phyloP scores from a whole-genome alignment of 768 basidiomycete genomes.

The Xerocomus brunneocitrinus region DNA sequence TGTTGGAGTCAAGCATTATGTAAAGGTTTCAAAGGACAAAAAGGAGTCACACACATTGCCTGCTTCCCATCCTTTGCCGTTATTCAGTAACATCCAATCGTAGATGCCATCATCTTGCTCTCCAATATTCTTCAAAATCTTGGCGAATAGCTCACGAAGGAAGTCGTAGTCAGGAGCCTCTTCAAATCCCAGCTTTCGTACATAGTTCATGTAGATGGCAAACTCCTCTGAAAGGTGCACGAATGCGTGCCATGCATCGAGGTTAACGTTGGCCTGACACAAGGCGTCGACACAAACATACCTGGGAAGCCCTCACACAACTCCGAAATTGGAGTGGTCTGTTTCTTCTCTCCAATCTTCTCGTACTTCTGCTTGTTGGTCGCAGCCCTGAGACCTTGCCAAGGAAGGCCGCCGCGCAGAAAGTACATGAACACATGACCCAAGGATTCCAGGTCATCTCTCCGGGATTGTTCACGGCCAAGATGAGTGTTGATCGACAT shows the following conservation, averaged over 20 bases:
- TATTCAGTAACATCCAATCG: conserved; percentile 95
- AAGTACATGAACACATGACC: conserved; percentile 99
- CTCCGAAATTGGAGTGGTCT: conserved; percentile 86
- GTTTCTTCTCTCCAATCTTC: conserved; percentile 99
- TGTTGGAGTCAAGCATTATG: conserved; percentile 18
- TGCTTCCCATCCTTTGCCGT: conserved; percentile 95
- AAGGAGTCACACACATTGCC: conserved; percentile 54
- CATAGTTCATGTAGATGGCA: conserved; percentile 98
- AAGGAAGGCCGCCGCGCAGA: conserved; percentile 90
- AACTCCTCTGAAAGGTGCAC: conserved; percentile 66
- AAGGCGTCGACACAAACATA: conserved; percentile 22
- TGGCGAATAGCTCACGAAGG: conserved; percentile 88
- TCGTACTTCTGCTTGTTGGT: conserved; percentile 99
- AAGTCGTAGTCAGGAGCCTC: conserved; percentile 98
- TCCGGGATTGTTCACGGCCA: conserved; percentile 89
- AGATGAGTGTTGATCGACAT: conserved; percentile 99
- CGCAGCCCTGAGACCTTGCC: conserved; percentile 96
- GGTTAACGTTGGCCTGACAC: not conserved
- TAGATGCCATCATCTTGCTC: conserved; percentile 90
- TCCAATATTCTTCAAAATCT: conserved; percentile 81
- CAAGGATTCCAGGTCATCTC: conserved; percentile 94
- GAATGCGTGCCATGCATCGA: conserved; percentile 1
- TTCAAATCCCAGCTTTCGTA: conserved; percentile 96
- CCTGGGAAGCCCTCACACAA: conserved; percentile 97
- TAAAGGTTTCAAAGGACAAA: not conserved